These are phyloP conservation scores for Bruguiera hainesii DNA, from an alignment of 441 rosid genomes.

Conservation along the genomic window DNA sequence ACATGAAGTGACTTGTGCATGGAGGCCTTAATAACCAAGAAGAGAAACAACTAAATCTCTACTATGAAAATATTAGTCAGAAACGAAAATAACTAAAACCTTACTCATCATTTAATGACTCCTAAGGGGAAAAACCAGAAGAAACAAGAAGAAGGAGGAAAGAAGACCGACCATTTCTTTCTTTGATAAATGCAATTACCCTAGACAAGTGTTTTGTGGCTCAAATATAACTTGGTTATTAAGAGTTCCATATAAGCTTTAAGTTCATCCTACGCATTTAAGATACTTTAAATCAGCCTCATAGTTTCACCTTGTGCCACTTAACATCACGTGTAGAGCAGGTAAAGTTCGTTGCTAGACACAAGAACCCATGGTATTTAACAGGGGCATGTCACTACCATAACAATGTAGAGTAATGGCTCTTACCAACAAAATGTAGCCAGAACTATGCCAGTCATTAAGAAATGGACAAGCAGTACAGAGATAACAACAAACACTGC, in stretches of 20 bases:
- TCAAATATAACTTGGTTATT: neutral
- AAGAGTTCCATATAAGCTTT: neutral
- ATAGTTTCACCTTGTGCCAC: too few species aligned
- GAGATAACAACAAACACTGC: slow-evolving; percentile 75
- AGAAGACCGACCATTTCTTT: neutral
- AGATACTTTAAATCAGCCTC: neutral
- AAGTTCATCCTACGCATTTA: neutral
- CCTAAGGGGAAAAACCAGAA: neutral
- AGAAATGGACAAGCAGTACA: slow-evolving; percentile 74
- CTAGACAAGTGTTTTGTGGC: too few species aligned
- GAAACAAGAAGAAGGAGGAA: too few species aligned
- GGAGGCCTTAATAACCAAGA: neutral
- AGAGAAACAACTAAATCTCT: neutral
- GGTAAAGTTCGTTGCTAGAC: neutral
- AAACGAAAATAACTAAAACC: neutral
- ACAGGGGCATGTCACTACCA: neutral
- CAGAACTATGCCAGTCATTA: slow-evolving; percentile 63
- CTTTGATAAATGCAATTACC: neutral
- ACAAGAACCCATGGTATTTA: neutral
- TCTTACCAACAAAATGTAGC: slow-evolving; percentile 91
- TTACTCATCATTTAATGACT: too few species aligned
- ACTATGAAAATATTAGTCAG: neutral
- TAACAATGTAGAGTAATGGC: slow-evolving; percentile 7
- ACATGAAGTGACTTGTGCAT: slow-evolving; percentile 11
- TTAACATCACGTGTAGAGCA: neutral